phyloP scores from a whole-genome alignment of 2,329 filamentous ascomycete genomes.

The Calycina herbarum region DNA sequence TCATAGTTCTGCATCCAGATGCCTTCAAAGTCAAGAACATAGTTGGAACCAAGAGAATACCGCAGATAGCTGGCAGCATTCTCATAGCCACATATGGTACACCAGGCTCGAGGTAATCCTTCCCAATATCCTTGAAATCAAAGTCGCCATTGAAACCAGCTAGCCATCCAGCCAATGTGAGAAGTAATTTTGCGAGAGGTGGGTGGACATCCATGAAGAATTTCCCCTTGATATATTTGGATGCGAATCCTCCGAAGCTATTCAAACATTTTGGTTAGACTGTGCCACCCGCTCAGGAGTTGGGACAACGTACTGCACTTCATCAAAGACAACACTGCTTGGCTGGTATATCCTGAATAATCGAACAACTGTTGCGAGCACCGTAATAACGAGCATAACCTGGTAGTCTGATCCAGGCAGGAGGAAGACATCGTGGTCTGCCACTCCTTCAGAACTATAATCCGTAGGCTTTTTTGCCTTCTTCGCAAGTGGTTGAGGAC shows the following conservation, averaged over 20 bases:
- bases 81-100: constrained; percentile 99
- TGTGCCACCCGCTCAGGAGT: constrained; percentile 5
- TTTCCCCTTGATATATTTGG: constrained; percentile 97
- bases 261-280: constrained; percentile 22
- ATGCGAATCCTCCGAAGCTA: constrained; percentile 96
- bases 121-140: constrained; percentile 99
- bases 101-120: constrained; percentile 92
- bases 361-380: constrained; percentile 76
- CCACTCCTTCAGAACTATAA: constrained; percentile 77
- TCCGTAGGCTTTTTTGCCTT: constrained; percentile 43
- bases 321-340: constrained; percentile 95
- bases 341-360: constrained; percentile 96
- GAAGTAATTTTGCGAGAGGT: constrained; percentile 92
- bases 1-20: constrained; percentile 82
- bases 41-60: constrained; percentile 82
- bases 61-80: constrained; percentile 84
- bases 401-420: constrained; percentile 84
- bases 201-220: constrained; percentile 99
- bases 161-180: constrained; percentile 91
- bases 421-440: constrained; percentile 88
- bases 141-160: constrained; percentile 95
- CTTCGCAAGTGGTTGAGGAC: constrained; percentile 17
- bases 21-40: constrained; percentile 96
- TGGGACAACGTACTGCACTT: constrained; percentile 82
- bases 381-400: constrained; percentile 68